Percentiles rank a stretch among this genome's conserved stretches.
phyloP scores from a whole-genome alignment of 1,139 yeast species.

The Meyerozyma carpophila region DNA sequence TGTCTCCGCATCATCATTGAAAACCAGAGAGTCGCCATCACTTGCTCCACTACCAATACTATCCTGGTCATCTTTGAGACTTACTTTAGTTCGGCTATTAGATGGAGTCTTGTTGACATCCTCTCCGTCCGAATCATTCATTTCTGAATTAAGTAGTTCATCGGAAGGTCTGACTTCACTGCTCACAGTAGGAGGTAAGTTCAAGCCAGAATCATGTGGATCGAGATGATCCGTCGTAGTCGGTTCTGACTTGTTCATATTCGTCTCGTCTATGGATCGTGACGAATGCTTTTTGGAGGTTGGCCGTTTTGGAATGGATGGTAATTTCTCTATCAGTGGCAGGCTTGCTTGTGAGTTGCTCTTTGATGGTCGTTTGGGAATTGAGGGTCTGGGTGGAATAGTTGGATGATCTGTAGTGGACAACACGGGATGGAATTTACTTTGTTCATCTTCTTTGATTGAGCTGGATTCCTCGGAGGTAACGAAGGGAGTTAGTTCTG shows the following conservation, averaged over 20 bases:
- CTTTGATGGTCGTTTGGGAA: conserved; percentile 6
- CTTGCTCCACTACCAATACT: conserved; percentile 13
- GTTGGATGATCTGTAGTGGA: conserved; percentile 1
- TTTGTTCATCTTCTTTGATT: not conserved
- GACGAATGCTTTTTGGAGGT: not conserved
- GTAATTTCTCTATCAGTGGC: not conserved
- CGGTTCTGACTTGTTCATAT: no score
- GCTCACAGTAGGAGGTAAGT: not conserved
- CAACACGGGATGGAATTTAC: not conserved
- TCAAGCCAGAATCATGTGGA: not conserved
- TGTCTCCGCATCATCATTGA: conserved; percentile 33
- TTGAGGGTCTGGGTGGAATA: conserved; percentile 10
- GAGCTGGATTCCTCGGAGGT: not conserved
- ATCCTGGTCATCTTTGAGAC: conserved; percentile 23
- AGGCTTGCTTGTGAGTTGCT: not conserved
- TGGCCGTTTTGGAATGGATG: conserved; percentile 1
- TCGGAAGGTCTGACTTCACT: conserved; percentile 1
- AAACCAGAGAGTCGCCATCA: conserved; percentile 17
- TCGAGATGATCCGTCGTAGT: no score
- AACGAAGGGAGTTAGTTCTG: not conserved
- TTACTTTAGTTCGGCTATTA: conserved; percentile 24
- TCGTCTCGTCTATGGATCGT: not conserved
- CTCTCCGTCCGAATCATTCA: conserved; percentile 6
- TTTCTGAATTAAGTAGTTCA: conserved; percentile 2
- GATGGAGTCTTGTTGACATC: conserved; percentile 38